Evolutionary conservation across 1,139 yeast genomes (phyloP).

Genomic region (Blastobotrys apis): DNA sequence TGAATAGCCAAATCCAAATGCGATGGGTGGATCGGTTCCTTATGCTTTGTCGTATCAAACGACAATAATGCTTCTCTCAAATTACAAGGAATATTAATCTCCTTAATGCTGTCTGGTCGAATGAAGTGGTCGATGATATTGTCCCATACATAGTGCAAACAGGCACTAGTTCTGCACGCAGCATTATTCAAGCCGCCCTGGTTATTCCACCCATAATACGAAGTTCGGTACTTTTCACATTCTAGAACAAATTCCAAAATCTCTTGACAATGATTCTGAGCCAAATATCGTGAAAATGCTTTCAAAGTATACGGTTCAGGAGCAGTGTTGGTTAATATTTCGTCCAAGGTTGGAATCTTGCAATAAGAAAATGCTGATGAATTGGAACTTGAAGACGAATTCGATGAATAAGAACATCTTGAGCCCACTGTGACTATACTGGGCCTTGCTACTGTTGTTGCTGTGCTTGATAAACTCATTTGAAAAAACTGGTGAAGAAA

Average conservation of each 20-base stretch:
- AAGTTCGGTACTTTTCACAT: slow-evolving; percentile 28
- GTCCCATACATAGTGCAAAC: slow-evolving; percentile 26
- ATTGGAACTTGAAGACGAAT: slow-evolving; percentile 5
- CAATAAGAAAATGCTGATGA: background rate
- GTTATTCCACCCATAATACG: slow-evolving; percentile 18
- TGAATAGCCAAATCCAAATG: slow-evolving; percentile 25
- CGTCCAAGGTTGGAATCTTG: slow-evolving; percentile 28
- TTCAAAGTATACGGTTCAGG: slow-evolving; percentile 30
- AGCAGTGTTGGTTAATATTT: slow-evolving; percentile 27
- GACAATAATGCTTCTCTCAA: slow-evolving; percentile 26
- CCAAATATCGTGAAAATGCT: slow-evolving; percentile 30
- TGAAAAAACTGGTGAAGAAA: background rate
- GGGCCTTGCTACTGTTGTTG: slow-evolving; percentile 4
- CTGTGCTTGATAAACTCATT: slow-evolving; percentile 6
- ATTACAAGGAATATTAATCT: slow-evolving; percentile 33
- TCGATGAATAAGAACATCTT: background rate
- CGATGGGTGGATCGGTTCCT: slow-evolving; percentile 26
- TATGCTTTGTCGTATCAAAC: background rate
- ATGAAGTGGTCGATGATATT: slow-evolving; percentile 32
- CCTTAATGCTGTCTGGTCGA: slow-evolving; percentile 30
- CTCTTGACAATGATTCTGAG: slow-evolving; percentile 35
- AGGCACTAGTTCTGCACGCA: slow-evolving; percentile 10
- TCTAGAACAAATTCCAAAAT: slow-evolving; percentile 35
- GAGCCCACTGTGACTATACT: background rate
- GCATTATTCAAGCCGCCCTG: slow-evolving; percentile 6